A percentile compares a stretch with the other conserved stretches of the same genome.
Conservation (phyloP, 1,284 basidiomycete species). For the Marasmius sp. region DNA sequence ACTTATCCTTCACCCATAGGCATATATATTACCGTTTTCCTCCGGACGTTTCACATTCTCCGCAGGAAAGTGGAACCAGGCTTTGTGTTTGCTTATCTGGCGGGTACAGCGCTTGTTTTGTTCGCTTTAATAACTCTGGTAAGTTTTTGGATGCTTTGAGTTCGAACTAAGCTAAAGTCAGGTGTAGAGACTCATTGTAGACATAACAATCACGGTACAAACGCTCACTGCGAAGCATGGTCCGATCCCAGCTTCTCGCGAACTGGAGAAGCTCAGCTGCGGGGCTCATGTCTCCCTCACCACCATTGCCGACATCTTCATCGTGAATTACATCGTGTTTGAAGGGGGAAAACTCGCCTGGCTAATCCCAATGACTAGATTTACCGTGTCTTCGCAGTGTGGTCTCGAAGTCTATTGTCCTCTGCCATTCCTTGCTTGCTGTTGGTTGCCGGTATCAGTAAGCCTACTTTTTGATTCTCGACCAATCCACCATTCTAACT, state of each 20-base stretch:
- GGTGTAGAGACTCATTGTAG: constrained; percentile 8
- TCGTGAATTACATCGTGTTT: constrained; percentile 1
- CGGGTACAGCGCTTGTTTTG: background rate
- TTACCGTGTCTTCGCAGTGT: constrained; percentile 8
- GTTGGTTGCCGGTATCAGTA: constrained; percentile 6
- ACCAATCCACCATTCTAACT: background rate
- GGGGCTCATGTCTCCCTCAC: constrained; percentile 10
- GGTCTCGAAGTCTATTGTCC: background rate
- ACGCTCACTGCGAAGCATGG: constrained; percentile 9
- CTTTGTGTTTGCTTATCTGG: constrained; percentile 1
- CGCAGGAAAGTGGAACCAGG: constrained; percentile 3
- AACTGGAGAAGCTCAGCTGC: constrained; percentile 9
- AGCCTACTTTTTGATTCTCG: background rate
- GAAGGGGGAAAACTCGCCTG: background rate
- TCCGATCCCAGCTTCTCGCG: constrained; percentile 6
- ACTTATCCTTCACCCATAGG: background rate
- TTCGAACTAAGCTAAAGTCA: too few relatives aligned
- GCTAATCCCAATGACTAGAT: background rate
- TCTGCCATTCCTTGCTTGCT: constrained; percentile 1
- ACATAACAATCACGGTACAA: constrained; percentile 8
- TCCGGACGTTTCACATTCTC: background rate
- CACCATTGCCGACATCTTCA: constrained; percentile 11
- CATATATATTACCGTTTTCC: constrained; percentile 2
- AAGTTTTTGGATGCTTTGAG: background rate
- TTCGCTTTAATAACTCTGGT: constrained; percentile 13